Evolutionary conservation across 2,329 filamentous ascomycete species (phyloP).

Genomic region (Exophiala phaeomuriformis): DNA sequence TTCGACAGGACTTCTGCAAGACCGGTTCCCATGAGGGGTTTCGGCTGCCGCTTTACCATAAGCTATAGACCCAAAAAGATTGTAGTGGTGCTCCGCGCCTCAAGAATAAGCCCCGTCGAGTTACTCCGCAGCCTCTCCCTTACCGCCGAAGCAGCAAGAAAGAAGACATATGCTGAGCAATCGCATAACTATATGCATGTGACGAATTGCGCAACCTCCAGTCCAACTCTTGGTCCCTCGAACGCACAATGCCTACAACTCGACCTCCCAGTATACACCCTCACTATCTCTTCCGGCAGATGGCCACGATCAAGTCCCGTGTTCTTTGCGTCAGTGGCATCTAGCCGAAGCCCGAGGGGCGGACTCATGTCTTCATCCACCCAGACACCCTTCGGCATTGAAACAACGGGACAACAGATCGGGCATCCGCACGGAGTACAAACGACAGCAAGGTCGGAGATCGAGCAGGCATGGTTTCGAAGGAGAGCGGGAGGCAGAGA

Average conservation of each 20-base stretch:
- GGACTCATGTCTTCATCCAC: slow-evolving; percentile 91
- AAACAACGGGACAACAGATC: slow-evolving; percentile 29
- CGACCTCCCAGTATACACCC: slow-evolving; percentile 28
- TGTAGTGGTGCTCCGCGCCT: slow-evolving; percentile 68
- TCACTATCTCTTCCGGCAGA: slow-evolving; percentile 38
- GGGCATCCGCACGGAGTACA: slow-evolving; percentile 42
- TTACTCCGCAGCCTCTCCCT: slow-evolving; percentile 54
- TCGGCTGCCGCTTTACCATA: slow-evolving; percentile 46
- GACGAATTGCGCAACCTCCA: slow-evolving; percentile 63
- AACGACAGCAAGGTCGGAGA: slow-evolving; percentile 44
- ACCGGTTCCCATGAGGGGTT: slow-evolving; percentile 25
- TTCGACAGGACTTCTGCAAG: slow-evolving; percentile 59
- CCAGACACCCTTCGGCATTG: slow-evolving; percentile 35
- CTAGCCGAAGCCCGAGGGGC: slow-evolving; percentile 29
- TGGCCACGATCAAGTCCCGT: slow-evolving; percentile 30
- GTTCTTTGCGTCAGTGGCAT: slow-evolving; percentile 21
- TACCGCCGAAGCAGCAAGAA: slow-evolving; percentile 23
- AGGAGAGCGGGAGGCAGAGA: slow-evolving; percentile 45
- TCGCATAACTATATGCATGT: slow-evolving; percentile 96
- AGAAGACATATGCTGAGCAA: slow-evolving; percentile 53
- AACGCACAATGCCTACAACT: slow-evolving; percentile 6
- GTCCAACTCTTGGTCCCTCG: slow-evolving; percentile 12
- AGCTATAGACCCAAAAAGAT: slow-evolving; percentile 45
- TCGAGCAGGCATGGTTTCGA: slow-evolving; percentile 34
- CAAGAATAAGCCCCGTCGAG: slow-evolving; percentile 99